Evolutionary conservation across 164 flowering plant species (phyloP), one percentile per base, ranked within the genome.

Genomic region (Dillenia turbinata): DNA sequence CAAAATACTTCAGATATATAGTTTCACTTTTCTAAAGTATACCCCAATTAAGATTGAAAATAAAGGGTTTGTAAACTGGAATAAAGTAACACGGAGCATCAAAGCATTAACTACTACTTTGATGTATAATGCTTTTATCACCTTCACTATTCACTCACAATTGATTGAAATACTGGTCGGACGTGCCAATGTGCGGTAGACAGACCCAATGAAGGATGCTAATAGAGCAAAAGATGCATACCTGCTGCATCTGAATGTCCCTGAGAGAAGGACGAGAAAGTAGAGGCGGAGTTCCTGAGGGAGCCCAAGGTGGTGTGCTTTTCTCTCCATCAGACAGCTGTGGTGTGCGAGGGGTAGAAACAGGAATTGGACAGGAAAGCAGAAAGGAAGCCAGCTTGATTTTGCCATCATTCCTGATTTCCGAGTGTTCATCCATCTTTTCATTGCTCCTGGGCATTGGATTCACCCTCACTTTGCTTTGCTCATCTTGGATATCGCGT

Each of bases 161-260:
- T 33, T 33, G 40, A 33, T 33, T 33, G 40, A 33, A 33, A 33
- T 33, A 33, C 40, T 0, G 40, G 40, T 33, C 40, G 5, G 40
- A 33, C 7, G 5, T 33, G 40, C 40, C 40, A 33, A 33, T 6
- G 40, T 33, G 40, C 7, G 7, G 7, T 4, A 33, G 40, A 7
- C 40, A 33, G 40, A 62, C 6, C 5, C 26, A 40, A 58, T 12
- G 13, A 14, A 56, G 59, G 13, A 56, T 33, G 40, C 40, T 7
- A 33, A 26, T 0, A 10, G 11, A 22, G 11, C 40, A 5, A 61
- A 56, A 71, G 48, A 11, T 16, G 9, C 59, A 57, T 66, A 92
- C 99, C 97, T 95, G 94, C 74, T 92, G 99, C 86, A 86, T 75
- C 64, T 95, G 99, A 59, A 95, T 95, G 71, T 88, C 84, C 74